Conservation (phyloP, 306 rosid species). For the Comarum palustre region DNA sequence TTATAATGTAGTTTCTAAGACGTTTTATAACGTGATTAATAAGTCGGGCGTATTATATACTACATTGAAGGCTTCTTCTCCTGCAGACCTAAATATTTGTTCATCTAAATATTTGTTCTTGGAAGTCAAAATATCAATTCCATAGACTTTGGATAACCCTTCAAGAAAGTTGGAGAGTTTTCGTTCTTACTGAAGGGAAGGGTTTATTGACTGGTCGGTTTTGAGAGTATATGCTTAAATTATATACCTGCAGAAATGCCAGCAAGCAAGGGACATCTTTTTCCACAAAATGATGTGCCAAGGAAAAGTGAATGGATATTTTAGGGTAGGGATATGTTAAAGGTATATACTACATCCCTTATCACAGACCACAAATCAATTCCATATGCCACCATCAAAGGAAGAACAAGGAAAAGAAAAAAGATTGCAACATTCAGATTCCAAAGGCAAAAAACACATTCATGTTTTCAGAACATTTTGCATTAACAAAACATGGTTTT, state of each 20-base stretch:
- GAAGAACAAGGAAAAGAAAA: neutral
- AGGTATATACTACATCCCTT: neutral
- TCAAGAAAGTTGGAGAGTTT: neutral
- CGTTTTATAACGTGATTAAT: too few species aligned
- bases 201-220: constrained; percentile 11
- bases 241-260: neutral
- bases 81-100: neutral
- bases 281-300: neutral
- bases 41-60: neutral
- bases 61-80: neutral
- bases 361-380: neutral
- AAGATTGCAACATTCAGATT: neutral
- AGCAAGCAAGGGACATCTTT: neutral
- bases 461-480: neutral
- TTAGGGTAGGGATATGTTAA: neutral
- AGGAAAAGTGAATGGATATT: neutral
- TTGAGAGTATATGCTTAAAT: constrained; percentile 18
- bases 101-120: neutral
- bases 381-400: neutral
- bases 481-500: constrained; percentile 20
- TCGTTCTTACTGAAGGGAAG: neutral
- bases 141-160: neutral
- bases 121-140: neutral
- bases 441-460: neutral
- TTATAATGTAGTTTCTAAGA: too few species aligned